phyloP scores from a whole-genome alignment of 768 basidiomycete species.

The Suillus weaverae region DNA sequence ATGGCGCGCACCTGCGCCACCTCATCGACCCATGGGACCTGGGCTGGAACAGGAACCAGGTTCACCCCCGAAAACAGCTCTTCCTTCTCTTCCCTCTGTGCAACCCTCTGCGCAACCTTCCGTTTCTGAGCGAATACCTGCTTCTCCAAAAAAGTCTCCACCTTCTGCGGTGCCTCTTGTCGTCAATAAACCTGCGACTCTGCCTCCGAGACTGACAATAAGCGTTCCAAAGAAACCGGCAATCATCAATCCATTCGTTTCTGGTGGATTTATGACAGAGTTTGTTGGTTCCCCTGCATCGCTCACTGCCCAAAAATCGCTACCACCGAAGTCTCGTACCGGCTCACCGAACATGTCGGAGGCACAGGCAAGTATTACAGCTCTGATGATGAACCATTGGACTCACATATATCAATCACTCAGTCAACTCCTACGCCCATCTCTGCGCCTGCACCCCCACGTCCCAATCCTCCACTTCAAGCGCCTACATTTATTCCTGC shows the following conservation, averaged over 20 bases:
- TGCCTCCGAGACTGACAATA: constrained; percentile 5
- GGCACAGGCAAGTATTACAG: constrained; percentile 4
- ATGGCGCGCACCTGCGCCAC: constrained; percentile 18
- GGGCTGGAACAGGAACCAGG: constrained; percentile 13
- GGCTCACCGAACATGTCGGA: constrained; percentile 4
- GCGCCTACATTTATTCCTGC: constrained; percentile 18
- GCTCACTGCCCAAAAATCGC: constrained; percentile 15
- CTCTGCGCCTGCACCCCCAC: neutral
- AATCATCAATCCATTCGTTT: constrained; percentile 47
- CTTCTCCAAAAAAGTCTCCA: constrained; percentile 5
- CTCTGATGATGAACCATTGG: neutral
- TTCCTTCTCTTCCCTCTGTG: neutral
- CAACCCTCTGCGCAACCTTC: constrained; percentile 8
- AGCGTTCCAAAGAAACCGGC: constrained; percentile 18
- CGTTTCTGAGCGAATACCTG: constrained; percentile 15
- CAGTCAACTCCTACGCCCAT: constrained; percentile 1
- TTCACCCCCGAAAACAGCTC: constrained; percentile 14
- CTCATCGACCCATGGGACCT: constrained; percentile 25
- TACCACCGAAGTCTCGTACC: constrained; percentile 13
- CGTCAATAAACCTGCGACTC: constrained; percentile 5
- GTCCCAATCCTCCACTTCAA: constrained; percentile 14
- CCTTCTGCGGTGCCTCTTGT: constrained; percentile 11
- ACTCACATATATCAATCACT: constrained; percentile 1
- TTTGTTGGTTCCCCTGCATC: constrained; percentile 36
- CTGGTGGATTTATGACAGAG: constrained; percentile 49